These are phyloP conservation scores for Melastoma malabathricum DNA, from an alignment of 345 rosid species.

Conservation along the genomic window DNA sequence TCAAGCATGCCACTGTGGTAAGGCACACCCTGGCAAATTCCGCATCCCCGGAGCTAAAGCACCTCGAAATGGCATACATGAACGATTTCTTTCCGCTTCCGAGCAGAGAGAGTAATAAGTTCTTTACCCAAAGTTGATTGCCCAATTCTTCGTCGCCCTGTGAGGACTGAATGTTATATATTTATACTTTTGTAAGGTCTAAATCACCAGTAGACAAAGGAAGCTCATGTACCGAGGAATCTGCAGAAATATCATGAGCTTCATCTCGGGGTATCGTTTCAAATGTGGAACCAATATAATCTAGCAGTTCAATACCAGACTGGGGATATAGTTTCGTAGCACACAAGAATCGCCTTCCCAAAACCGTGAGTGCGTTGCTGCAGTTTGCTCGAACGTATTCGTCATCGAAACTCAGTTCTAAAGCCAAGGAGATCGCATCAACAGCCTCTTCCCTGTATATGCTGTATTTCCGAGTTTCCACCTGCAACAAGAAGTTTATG, in stretches of 20 bases:
- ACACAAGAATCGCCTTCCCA: conserved; percentile 24
- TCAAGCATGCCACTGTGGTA: conserved; percentile 36
- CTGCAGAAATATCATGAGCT: too few relatives aligned
- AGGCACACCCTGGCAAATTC: conserved; percentile 27
- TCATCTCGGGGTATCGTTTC: too few relatives aligned
- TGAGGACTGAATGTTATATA: not conserved
- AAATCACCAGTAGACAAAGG: too few relatives aligned
- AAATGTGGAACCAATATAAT: too few relatives aligned
- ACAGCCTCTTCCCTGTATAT: conserved; percentile 44
- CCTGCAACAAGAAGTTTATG: conserved; percentile 16
- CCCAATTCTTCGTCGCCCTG: conserved; percentile 32
- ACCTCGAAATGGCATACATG: conserved; percentile 27
- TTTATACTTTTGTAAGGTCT: not conserved
- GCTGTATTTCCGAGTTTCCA: conserved; percentile 32
- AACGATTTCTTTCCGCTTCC: conserved; percentile 21
- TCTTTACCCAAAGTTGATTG: conserved; percentile 22
- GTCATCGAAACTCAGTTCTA: conserved; percentile 24
- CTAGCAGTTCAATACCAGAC: too few relatives aligned
- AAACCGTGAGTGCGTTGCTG: conserved; percentile 33
- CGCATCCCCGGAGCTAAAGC: conserved; percentile 22
- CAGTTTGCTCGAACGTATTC: conserved; percentile 23
- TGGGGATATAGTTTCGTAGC: too few relatives aligned
- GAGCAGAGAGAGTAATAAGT: conserved; percentile 27
- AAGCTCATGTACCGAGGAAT: too few relatives aligned
- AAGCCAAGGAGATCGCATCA: conserved; percentile 27